Percentiles rank a stretch among this genome's conserved stretches.
These are phyloP conservation scores for Plicaturopsis crispa DNA, from an alignment of 768 basidiomycete genomes.

Conservation along the genomic window DNA sequence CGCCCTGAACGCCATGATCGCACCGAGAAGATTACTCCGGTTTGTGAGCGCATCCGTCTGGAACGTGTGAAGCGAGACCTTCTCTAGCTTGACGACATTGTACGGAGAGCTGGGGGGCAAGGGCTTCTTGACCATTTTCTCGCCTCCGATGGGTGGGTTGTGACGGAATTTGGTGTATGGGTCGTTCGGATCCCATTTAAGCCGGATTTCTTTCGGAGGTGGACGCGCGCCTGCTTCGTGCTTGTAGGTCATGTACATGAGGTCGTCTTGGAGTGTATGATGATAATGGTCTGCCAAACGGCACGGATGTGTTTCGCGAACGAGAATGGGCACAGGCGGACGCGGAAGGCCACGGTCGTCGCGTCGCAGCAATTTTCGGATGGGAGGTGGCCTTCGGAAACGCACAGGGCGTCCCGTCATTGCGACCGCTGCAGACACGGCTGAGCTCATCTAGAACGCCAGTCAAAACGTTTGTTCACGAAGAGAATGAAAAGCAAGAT, in stretches of 20 bases:
- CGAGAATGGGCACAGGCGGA: conserved; percentile 57
- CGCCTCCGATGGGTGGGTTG: conserved; percentile 69
- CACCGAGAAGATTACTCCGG: conserved; percentile 69
- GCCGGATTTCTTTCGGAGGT: conserved; percentile 49
- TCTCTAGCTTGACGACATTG: conserved; percentile 71
- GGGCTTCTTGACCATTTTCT: conserved; percentile 57
- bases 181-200: conserved; percentile 66
- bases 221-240: conserved; percentile 58
- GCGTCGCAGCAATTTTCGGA: conserved; percentile 34
- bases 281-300: conserved; percentile 83
- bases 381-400: conserved; percentile 44
- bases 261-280: conserved; percentile 72
- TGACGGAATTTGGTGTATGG: conserved; percentile 78
- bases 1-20: conserved; percentile 81
- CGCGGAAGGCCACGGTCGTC: conserved; percentile 54
- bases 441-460: too few species aligned
- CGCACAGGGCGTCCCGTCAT: conserved; percentile 26
- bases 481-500: too few species aligned
- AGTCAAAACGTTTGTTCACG: too few species aligned
- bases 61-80: conserved; percentile 83
- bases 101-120: conserved; percentile 59
- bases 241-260: conserved; percentile 92
- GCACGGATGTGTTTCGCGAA: conserved; percentile 64
- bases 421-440: conserved; percentile 22
- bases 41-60: conserved; percentile 70